Conservation (phyloP, 2,329 filamentous ascomycete species). For the Dichotomopilus funicola region DNA sequence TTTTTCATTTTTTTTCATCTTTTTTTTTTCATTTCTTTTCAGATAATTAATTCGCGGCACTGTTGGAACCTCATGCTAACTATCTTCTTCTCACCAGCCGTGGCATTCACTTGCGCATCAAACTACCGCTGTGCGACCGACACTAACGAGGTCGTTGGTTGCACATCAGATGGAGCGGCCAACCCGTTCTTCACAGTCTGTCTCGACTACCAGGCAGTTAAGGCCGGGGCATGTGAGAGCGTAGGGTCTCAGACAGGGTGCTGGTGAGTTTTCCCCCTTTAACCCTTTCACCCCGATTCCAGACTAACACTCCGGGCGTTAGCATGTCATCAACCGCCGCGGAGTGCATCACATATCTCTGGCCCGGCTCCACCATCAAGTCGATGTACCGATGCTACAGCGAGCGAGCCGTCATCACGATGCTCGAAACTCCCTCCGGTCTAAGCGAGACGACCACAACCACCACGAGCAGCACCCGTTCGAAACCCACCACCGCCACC, state of each 20-base stretch:
- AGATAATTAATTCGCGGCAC: background rate
- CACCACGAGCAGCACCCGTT: background rate
- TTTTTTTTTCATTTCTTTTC: background rate
- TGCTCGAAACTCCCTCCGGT: slow-evolving; percentile 31
- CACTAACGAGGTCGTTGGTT: slow-evolving; percentile 31
- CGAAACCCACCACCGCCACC: background rate
- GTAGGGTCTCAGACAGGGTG: slow-evolving; percentile 30
- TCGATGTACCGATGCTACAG: slow-evolving; percentile 34
- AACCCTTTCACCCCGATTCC: background rate
- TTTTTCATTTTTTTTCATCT: background rate
- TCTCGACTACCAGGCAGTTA: slow-evolving; percentile 29
- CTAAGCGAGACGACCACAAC: background rate
- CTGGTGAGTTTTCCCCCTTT: slow-evolving; percentile 26
- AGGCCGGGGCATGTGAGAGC: slow-evolving; percentile 25
- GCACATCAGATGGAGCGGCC: slow-evolving; percentile 24
- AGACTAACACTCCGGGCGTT: background rate
- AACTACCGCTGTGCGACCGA: slow-evolving; percentile 27
- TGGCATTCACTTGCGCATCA: slow-evolving; percentile 16
- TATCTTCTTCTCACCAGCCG: slow-evolving; percentile 8
- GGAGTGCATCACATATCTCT: slow-evolving; percentile 34
- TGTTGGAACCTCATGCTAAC: background rate
- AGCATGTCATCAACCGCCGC: slow-evolving; percentile 17
- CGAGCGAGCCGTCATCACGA: slow-evolving; percentile 25
- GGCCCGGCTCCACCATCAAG: slow-evolving; percentile 29
- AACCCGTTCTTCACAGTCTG: slow-evolving; percentile 31